phyloP scores from a whole-genome alignment of 345 rosid species.

The Eucalyptus pauciflora region DNA sequence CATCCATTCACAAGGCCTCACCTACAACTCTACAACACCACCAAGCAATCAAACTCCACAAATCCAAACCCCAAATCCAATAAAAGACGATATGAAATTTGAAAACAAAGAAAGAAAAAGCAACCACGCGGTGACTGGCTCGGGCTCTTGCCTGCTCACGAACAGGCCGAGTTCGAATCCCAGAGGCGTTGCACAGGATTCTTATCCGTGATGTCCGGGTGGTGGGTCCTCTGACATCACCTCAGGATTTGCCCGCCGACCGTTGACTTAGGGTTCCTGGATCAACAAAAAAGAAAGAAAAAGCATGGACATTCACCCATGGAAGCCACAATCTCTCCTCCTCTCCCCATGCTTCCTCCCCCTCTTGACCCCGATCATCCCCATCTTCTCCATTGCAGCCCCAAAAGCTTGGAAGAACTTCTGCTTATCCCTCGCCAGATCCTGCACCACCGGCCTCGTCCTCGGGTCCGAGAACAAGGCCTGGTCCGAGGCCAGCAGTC shows the following conservation, averaged over 20 bases:
- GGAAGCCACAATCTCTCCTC: conserved; percentile 49
- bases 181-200: no score
- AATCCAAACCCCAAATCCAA: no score
- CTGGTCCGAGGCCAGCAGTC: conserved; percentile 57
- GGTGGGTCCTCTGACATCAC: no score
- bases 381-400: conserved; percentile 77
- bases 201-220: no score
- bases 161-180: no score
- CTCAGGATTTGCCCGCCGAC: no score
- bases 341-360: conserved; percentile 68
- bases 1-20: not conserved
- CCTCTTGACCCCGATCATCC: conserved; percentile 59
- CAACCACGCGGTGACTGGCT: not conserved
- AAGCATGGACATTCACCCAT: not conserved
- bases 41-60: not conserved
- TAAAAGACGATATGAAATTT: not conserved
- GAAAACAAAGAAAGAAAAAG: not conserved
- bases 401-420: conserved; percentile 58
- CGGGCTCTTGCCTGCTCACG: no score
- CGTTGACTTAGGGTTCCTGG: no score
- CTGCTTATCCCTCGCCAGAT: conserved; percentile 32
- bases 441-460: conserved; percentile 46
- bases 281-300: not conserved
- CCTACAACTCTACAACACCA: not conserved
- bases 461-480: conserved; percentile 43